phyloP scores from a whole-genome alignment of 768 basidiomycete species.

The Mycena kentingensis region DNA sequence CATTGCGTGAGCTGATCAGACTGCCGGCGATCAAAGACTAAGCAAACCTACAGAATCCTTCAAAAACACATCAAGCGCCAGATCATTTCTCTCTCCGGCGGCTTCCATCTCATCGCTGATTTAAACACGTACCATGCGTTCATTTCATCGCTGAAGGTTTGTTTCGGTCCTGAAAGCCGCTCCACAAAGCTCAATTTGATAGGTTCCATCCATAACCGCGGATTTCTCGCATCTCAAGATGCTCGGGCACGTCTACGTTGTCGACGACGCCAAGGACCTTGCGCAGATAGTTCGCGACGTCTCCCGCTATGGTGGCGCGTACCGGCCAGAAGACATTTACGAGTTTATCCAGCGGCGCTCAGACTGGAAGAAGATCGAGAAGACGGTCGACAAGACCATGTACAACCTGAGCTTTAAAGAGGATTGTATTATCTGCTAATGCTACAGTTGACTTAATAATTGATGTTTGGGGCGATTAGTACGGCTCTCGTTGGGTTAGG shows the following conservation, averaged over 20 bases:
- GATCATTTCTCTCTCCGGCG: slow-evolving; percentile 92
- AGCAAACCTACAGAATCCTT: slow-evolving; percentile 64
- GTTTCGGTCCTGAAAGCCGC: slow-evolving; percentile 8
- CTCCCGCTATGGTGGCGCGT: slow-evolving; percentile 92
- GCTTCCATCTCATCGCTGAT: slow-evolving; percentile 95
- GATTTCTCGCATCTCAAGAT: slow-evolving; percentile 96
- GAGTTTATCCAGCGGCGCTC: slow-evolving; percentile 93
- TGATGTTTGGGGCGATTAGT: background rate
- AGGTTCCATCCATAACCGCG: slow-evolving; percentile 78
- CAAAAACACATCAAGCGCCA: slow-evolving; percentile 97
- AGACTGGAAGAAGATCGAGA: slow-evolving; percentile 99
- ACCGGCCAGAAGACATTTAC: slow-evolving; percentile 94
- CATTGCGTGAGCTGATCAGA: slow-evolving; percentile 60
- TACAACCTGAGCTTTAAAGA: slow-evolving; percentile 92
- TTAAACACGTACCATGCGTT: slow-evolving; percentile 92
- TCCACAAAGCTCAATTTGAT: background rate
- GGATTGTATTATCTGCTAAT: slow-evolving; percentile 68
- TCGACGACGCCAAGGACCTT: slow-evolving; percentile 93
- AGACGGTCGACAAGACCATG: slow-evolving; percentile 93
- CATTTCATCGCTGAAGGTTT: slow-evolving; percentile 80
- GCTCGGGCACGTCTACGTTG: slow-evolving; percentile 95
- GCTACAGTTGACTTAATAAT: background rate
- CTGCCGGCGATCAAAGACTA: background rate
- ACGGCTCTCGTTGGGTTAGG: background rate
- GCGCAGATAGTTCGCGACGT: slow-evolving; percentile 96